Conservation (phyloP, 441 rosid species). For the Erodium chrysanthum region DNA sequence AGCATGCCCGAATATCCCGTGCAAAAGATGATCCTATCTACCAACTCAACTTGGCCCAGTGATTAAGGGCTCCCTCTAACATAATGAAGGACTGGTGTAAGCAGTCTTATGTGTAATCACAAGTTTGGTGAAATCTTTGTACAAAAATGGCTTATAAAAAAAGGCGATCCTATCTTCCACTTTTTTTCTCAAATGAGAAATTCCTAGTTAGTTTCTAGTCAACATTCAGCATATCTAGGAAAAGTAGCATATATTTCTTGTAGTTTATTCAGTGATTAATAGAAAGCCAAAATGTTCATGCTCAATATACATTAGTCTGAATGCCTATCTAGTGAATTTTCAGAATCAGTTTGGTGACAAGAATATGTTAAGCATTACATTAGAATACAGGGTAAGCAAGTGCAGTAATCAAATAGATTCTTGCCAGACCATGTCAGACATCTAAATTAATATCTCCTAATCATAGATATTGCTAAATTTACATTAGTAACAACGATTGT, state of each 20-base stretch:
- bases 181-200: neutral
- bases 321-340: too few relatives aligned
- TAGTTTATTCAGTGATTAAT: neutral
- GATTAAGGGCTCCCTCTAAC: too few relatives aligned
- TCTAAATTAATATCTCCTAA: neutral
- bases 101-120: too few relatives aligned
- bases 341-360: too few relatives aligned
- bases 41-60: too few relatives aligned
- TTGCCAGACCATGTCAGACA: neutral
- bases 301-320: too few relatives aligned
- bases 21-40: constrained; percentile 1
- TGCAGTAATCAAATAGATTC: neutral
- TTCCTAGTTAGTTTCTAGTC: neutral
- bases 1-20: neutral
- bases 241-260: neutral
- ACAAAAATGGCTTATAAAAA: too few relatives aligned
- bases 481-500: neutral
- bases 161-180: constrained; percentile 2
- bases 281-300: too few relatives aligned
- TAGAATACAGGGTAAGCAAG: neutral
- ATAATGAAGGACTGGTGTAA: too few relatives aligned
- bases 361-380: neutral
- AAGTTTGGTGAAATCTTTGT: too few relatives aligned
- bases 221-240: neutral
- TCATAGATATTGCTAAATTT: neutral